Conservation (phyloP, 495 filamentous ascomycete species). For the Saxophila tyrrhenica region DNA sequence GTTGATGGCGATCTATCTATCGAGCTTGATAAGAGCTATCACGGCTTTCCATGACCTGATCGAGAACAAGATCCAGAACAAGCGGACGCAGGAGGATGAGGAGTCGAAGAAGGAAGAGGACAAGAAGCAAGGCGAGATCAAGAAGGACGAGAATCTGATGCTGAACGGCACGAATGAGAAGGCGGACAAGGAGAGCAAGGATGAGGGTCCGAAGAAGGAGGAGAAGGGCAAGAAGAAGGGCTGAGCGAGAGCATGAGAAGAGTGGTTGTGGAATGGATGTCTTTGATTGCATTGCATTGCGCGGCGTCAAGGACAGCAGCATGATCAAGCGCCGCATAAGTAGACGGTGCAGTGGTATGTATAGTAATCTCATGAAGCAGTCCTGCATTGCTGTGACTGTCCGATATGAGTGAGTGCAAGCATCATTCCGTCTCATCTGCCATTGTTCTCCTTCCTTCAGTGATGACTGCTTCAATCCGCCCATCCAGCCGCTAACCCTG, state of each 20-base stretch:
- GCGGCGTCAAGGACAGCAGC: not conserved
- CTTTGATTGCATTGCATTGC: conserved; percentile 2
- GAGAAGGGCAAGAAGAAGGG: conserved; percentile 33
- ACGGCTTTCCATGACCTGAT: conserved; percentile 98
- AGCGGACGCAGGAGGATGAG: conserved; percentile 91
- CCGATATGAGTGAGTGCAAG: not conserved
- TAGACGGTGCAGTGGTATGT: not conserved
- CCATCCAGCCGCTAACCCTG: conserved; percentile 60
- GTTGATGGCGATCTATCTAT: conserved; percentile 94
- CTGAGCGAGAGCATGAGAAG: conserved; percentile 4
- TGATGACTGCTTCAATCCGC: not conserved
- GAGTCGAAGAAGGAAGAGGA: conserved; percentile 59
- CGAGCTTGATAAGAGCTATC: conserved; percentile 90
- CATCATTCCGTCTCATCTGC: not conserved
- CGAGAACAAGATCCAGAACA: conserved; percentile 99
- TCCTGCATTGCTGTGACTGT: not conserved
- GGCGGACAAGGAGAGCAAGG: conserved; percentile 50
- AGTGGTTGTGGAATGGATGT: not conserved
- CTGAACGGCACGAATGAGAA: conserved; percentile 36
- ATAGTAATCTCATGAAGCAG: not conserved
- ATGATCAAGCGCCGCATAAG: not conserved
- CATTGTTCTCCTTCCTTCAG: not conserved
- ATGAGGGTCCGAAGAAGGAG: conserved; percentile 52
- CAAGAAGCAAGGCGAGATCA: conserved; percentile 47
- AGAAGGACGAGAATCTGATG: conserved; percentile 43